Percentiles rank a stretch among this genome's conserved stretches.
Conservation (phyloP, 2,329 filamentous ascomycete genomes). For the Rutstroemia sp. region DNA sequence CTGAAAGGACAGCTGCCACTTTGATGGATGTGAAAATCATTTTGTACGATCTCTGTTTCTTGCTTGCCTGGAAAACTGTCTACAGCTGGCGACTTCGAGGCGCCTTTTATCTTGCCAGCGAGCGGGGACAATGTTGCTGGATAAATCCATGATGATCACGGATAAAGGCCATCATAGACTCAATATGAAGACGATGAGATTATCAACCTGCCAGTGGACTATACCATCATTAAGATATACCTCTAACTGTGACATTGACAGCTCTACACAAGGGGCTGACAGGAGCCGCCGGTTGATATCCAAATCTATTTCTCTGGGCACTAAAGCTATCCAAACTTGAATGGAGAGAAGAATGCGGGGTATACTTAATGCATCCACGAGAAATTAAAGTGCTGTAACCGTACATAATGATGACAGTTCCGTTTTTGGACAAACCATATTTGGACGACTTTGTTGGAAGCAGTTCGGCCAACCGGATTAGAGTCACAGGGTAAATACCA, state of each 20-base stretch:
- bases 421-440: no score
- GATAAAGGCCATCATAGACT: neutral
- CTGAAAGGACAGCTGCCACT: neutral
- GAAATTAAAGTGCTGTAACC: no score
- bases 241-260: no score
- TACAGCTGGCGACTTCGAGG: neutral
- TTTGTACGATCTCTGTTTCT: neutral
- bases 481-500: no score
- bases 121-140: neutral
- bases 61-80: neutral
- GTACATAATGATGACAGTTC: no score
- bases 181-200: neutral
- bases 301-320: neutral
- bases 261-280: neutral
- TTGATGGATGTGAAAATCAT: neutral
- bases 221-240: no score
- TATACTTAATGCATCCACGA: neutral
- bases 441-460: no score
- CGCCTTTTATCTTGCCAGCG: neutral
- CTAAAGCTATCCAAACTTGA: neutral
- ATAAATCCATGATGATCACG: neutral
- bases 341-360: neutral
- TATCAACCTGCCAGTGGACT: neutral
- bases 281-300: neutral
- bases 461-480: no score